Base-by-base conservation (phyloP, 2,329 filamentous ascomycete genomes). In the Aspergillus sp. region DNA sequence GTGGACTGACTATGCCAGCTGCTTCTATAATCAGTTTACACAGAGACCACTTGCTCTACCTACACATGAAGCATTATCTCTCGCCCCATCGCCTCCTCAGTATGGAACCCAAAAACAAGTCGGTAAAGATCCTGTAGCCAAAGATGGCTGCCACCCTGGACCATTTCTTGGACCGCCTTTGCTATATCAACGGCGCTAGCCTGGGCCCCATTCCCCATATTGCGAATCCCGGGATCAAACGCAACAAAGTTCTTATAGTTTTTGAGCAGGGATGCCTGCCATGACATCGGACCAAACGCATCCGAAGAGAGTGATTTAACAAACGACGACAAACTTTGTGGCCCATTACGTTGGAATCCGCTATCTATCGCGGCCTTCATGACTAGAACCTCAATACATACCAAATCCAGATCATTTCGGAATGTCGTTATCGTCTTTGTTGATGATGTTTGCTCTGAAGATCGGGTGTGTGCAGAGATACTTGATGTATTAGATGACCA, bases 401-500 rank as follows among this genome's bases (percentile, higher is more conserved):
- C 82, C 33, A 95, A 80, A 61, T 94, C 90, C 14, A 84, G 76
- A 61, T 95, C 90, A 70, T 95, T 90, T 2, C 66, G 63, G 4
- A 69, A 65, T 4, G 72, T 75, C 38, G 68, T 74, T 42, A 77
- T 68, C 1, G 74, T 76, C 47, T 72, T 71, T 19, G 72, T 69
- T 4, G 75, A 76, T 3, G 74, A 76, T 16, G 77, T 76, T 11
- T 76, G 76, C 17, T 72, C 72, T 1, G 79, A 80, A 38, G 79
- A 77, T 56, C 90, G 89, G 3, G 89, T 93, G 67, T 91, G 92
- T 53, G 85, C 84, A 2, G 89, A 94, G 22, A 93, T 76, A 53
- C 86, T 89, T 9, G 87, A 91, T 3, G 88, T 87, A 58, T 83
- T 87, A 67, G 89, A 94, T 1, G 89, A 90, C 90, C 90, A 95